These are phyloP conservation scores for Hansfordia pulvinata DNA, from an alignment of 2,329 filamentous ascomycete genomes.

Conservation along the genomic window DNA sequence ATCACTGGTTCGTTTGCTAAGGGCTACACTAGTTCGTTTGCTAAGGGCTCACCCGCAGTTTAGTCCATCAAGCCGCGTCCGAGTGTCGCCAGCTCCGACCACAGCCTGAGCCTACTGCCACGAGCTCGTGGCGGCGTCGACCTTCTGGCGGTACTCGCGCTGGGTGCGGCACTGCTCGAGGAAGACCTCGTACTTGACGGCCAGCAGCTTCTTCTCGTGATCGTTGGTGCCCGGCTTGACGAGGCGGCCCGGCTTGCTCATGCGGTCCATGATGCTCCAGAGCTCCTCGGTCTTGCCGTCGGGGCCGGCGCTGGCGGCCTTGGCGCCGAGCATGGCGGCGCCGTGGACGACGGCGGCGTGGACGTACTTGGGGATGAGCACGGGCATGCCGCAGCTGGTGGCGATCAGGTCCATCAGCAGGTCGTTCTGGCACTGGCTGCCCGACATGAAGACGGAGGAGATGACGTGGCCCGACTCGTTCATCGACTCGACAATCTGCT, in stretches of 20 bases:
- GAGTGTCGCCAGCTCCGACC: no score
- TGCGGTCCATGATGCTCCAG: constrained; percentile 95
- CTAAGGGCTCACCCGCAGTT: no score
- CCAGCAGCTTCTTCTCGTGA: constrained; percentile 65
- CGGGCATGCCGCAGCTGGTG: constrained; percentile 81
- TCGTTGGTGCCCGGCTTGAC: constrained; percentile 61
- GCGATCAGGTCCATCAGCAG: constrained; percentile 86
- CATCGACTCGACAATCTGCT: constrained; percentile 91
- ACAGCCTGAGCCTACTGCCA: no score
- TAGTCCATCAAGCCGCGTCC: no score
- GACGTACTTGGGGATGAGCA: constrained; percentile 85
- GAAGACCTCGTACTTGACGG: constrained; percentile 92
- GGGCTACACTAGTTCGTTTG: no score
- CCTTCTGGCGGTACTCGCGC: constrained; percentile 63
- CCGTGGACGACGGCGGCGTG: constrained; percentile 93
- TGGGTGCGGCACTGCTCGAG: constrained; percentile 82
- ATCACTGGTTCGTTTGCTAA: no score
- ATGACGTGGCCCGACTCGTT: constrained; percentile 81
- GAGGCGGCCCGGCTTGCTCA: constrained; percentile 85
- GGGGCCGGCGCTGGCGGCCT: constrained; percentile 75
- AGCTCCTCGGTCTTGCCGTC: constrained; percentile 72
- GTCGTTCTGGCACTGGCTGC: constrained; percentile 91
- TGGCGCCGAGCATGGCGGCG: constrained; percentile 95
- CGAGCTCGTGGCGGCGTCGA: constrained; percentile 47
- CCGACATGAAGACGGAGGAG: constrained; percentile 94